These are phyloP conservation scores for Pulveroboletus sp. DNA, from an alignment of 768 basidiomycete genomes.

Conservation along the genomic window DNA sequence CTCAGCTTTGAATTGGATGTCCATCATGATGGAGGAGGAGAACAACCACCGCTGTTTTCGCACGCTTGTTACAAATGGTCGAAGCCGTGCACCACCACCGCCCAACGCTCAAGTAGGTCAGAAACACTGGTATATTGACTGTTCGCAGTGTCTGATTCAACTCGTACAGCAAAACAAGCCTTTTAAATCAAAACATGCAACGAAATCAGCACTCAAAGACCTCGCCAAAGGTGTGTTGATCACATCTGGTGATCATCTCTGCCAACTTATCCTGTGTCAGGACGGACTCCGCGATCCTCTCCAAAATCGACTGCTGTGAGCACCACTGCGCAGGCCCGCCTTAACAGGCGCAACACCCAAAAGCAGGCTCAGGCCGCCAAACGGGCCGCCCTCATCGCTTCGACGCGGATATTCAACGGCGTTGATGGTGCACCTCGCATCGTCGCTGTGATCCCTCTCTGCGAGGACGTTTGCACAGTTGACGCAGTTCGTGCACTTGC, in stretches of 20 bases:
- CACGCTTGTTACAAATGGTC: constrained; percentile 33
- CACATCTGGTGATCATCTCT: not conserved
- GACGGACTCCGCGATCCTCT: constrained; percentile 54
- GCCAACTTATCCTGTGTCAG: constrained; percentile 34
- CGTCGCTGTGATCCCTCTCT: constrained; percentile 84
- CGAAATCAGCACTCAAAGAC: constrained; percentile 82
- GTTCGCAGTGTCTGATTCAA: not conserved
- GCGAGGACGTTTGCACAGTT: constrained; percentile 56
- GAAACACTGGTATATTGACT: constrained; percentile 16
- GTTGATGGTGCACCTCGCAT: constrained; percentile 80
- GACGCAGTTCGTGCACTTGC: constrained; percentile 57
- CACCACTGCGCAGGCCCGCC: constrained; percentile 63
- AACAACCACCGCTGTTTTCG: not conserved
- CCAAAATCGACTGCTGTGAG: constrained; percentile 49
- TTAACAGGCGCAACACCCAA: constrained; percentile 80
- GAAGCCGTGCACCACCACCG: constrained; percentile 58
- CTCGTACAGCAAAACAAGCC: constrained; percentile 74
- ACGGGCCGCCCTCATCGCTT: constrained; percentile 61
- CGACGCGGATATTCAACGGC: constrained; percentile 76
- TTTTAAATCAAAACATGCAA: constrained; percentile 89
- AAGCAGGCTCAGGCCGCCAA: constrained; percentile 81
- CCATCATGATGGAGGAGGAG: no score
- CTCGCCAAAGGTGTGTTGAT: constrained; percentile 68
- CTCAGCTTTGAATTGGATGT: no score
- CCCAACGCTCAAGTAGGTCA: constrained; percentile 82